Base-by-base conservation (phyloP, 805 yeast genomes). In the Saturnispora gosingensis region DNA sequence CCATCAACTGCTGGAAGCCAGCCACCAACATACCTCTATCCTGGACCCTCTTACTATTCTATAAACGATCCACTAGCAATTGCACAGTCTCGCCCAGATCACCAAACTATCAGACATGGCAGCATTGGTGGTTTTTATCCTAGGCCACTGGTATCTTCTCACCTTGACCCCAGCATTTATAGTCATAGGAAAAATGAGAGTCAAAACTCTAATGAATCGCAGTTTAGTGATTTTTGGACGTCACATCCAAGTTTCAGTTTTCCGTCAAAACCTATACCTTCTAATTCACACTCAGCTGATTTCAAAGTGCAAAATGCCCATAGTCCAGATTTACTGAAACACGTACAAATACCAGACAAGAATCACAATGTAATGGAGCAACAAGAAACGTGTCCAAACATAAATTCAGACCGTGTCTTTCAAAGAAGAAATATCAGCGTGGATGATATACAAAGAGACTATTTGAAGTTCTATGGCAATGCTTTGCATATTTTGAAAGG, bases 401-500 rank as follows among this genome's bases (percentile, higher is more conserved):
- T 28, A 10, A 20, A 18, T 9, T 4, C 22, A n/a, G 11, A 5
- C 9, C 34, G 34, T 9, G 13, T 4, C 8, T 39, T 45, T 13
- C 16, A 15, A 18, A 28, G 40, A 32, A 35, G 28, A 25, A 27
- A 15, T 16, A 11, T 25, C 3, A 46, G 18, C 27, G 9, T 27
- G 13, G 47, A 49, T 24, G 38, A 49, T 15, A 27, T 39, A 16
- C 27, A 49, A 27, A 25, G 24, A 1, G 40, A 42, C 32, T 43
- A 49, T 16, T 16, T 36, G 18, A 46, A 34, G 3, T 49, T 35
- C 27, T 48, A 48, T 48, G 50, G 40, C 10, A 48, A 43, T 40
- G 34, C 51, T 7, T 22, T 27, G 18, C 51, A 43, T 28, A 18
- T 49, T 43, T 35, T 49, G 22, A 43, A 22, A 15, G 51, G 51